Conservation (phyloP, 805 yeast genomes). For the Wickerhamomyces bovis region DNA sequence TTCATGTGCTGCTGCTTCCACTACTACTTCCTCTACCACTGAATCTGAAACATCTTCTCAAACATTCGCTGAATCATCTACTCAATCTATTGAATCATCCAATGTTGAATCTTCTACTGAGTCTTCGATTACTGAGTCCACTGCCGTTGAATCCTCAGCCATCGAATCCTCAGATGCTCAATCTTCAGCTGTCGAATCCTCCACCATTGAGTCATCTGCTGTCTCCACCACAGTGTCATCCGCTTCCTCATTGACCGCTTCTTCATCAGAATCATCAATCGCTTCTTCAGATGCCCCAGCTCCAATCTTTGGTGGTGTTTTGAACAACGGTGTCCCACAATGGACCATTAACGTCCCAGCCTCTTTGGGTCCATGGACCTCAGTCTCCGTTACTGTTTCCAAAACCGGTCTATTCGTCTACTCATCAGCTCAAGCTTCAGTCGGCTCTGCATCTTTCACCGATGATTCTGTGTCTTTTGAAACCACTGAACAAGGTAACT, state of each 20-base stretch:
- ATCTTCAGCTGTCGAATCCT: not conserved
- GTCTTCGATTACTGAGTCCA: not conserved
- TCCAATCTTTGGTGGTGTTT: not conserved
- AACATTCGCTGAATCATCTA: too few relatives aligned
- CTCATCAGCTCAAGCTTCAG: not conserved
- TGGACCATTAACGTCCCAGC: conserved; percentile 6
- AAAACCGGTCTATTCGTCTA: conserved; percentile 1
- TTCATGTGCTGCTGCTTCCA: not conserved
- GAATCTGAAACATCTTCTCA: not conserved
- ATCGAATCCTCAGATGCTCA: not conserved
- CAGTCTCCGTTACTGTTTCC: conserved; percentile 1
- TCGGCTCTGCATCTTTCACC: not conserved
- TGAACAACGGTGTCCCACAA: conserved; percentile 1
- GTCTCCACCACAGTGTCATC: not conserved
- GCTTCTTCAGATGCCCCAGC: not conserved
- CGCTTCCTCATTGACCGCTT: too few relatives aligned
- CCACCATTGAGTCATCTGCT: not conserved
- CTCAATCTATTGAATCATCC: too few relatives aligned
- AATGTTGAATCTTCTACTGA: not conserved
- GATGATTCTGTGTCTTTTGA: not conserved
- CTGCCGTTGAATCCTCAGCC: not conserved
- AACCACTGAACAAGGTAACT: not conserved
- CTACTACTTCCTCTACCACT: not conserved
- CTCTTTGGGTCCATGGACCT: conserved; percentile 7
- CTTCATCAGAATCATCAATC: too few relatives aligned